Conservation (phyloP, 345 rosid species). For the Salix brachista region DNA sequence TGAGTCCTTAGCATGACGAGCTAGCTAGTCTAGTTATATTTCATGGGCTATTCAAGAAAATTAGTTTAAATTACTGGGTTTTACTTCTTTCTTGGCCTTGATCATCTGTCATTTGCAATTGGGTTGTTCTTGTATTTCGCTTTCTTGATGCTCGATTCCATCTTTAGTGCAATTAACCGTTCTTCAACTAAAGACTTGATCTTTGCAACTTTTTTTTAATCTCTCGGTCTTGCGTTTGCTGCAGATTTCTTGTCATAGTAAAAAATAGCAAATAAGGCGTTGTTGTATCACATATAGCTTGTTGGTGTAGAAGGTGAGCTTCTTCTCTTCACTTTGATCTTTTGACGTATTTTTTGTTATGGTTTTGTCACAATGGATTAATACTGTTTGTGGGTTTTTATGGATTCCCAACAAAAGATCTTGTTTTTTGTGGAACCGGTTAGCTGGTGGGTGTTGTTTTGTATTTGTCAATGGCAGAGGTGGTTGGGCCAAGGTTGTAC, state of each 20-base stretch:
- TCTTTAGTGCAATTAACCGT: background rate
- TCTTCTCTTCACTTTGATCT: background rate
- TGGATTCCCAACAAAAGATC: constrained; percentile 1
- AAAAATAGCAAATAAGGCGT: background rate
- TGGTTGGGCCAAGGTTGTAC: constrained; percentile 50
- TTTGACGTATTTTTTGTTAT: background rate
- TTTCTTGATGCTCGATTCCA: background rate
- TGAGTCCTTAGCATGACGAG: background rate
- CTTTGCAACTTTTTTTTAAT: background rate
- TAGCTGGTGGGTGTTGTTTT: background rate
- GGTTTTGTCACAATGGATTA: background rate
- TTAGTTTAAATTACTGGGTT: background rate
- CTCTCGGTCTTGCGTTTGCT: constrained; percentile 1
- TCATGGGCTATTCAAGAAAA: background rate
- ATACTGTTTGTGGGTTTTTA: background rate
- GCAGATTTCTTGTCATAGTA: constrained; percentile 2
- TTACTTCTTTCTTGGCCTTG: background rate
- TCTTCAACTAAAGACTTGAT: background rate
- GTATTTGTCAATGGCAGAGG: constrained; percentile 15
- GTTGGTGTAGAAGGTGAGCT: constrained; percentile 9
- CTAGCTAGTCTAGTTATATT: background rate
- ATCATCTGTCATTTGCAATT: constrained; percentile 2
- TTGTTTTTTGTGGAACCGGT: constrained; percentile 10
- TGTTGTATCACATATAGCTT: background rate
- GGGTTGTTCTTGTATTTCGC: background rate